These are phyloP conservation scores for Microcyclospora pomicola DNA, from an alignment of 2,329 filamentous ascomycete genomes.

Conservation along the genomic window DNA sequence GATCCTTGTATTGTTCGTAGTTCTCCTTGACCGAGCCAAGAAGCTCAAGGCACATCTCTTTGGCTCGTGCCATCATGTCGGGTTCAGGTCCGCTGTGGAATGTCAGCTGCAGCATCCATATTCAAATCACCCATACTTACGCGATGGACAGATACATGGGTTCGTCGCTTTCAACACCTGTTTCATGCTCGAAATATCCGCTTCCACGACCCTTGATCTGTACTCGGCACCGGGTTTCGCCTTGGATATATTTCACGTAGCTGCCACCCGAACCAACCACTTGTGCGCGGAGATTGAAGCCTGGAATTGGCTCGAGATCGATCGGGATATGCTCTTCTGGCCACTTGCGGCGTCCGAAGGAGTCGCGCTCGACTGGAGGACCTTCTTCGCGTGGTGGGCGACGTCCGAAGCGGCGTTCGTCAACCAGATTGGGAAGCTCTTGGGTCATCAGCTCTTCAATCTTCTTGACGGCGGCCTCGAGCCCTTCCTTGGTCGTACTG, in stretches of 20 bases:
- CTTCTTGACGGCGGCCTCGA: conserved; percentile 73
- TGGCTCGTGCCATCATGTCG: conserved; percentile 72
- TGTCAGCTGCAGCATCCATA: conserved; percentile 1
- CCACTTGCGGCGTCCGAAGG: conserved; percentile 94
- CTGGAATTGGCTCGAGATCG: conserved; percentile 74
- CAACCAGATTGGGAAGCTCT: conserved; percentile 86
- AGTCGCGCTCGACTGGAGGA: conserved; percentile 74
- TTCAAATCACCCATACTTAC: conserved; percentile 38
- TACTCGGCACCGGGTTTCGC: conserved; percentile 86
- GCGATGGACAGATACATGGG: conserved; percentile 94
- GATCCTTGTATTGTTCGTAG: conserved; percentile 77
- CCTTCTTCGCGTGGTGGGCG: conserved; percentile 37
- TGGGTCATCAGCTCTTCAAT: conserved; percentile 95
- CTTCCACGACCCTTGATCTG: conserved; percentile 97
- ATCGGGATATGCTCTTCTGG: conserved; percentile 92
- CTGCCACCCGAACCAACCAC: conserved; percentile 89
- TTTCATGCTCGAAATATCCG: conserved; percentile 79
- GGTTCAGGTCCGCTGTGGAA: conserved; percentile 64
- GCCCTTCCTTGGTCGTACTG: conserved; percentile 78
- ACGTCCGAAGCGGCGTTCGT: conserved; percentile 81
- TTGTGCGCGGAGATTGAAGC: conserved; percentile 91
- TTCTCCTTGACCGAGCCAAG: conserved; percentile 75
- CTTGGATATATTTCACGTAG: conserved; percentile 96
- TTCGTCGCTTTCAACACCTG: conserved; percentile 84
- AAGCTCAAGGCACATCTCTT: conserved; percentile 77